Conservation (phyloP, 306 rosid genomes). For the Acacia acuminata region DNA sequence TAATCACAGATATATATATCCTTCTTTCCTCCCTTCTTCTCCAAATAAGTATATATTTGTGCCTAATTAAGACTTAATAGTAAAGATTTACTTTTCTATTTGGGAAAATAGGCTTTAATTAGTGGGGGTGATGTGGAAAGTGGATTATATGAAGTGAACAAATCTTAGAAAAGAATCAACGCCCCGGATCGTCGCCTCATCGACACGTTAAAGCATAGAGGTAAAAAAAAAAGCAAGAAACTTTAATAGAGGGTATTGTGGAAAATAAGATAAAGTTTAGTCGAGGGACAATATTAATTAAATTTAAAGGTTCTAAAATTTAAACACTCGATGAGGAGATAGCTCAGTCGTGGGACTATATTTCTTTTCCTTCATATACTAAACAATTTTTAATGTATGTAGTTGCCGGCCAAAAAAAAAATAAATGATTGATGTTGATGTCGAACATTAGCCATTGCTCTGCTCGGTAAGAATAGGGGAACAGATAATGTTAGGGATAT, state of each 20-base stretch:
- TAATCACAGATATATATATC: not conserved
- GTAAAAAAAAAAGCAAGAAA: not conserved
- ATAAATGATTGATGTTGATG: not conserved
- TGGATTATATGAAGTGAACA: not conserved
- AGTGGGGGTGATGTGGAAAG: not conserved
- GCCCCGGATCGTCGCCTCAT: not conserved
- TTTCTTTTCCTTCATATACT: no score
- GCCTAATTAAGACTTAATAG: not conserved
- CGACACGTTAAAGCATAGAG: not conserved
- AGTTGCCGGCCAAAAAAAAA: not conserved
- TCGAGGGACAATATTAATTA: no score
- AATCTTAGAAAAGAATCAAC: not conserved
- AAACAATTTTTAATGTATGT: no score
- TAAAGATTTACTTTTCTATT: not conserved
- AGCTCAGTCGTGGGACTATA: no score
- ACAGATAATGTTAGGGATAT: not conserved
- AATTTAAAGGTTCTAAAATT: no score
- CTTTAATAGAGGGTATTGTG: not conserved
- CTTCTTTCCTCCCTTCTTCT: not conserved
- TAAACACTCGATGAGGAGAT: no score
- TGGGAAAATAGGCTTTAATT: not conserved
- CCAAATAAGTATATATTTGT: not conserved
- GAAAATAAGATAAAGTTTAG: not conserved
- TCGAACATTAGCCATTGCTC: not conserved
- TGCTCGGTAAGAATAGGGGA: not conserved